Evolutionary conservation across 106 monocot genomes (phyloP), one percentile per base, ranked within the genome.

Genomic region (Dendrobium nobile): DNA sequence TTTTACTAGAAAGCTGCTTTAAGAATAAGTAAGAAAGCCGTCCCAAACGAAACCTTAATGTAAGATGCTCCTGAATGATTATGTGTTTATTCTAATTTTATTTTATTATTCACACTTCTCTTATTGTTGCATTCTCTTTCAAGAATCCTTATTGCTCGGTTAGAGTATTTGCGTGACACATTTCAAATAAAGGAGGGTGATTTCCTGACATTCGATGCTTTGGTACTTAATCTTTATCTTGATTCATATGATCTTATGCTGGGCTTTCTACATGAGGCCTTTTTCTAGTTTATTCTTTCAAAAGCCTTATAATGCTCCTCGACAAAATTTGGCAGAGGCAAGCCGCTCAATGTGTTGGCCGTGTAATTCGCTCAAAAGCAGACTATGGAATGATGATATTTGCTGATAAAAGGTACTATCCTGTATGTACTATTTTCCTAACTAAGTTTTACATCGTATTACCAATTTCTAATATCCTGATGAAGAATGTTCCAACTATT

Each of bases 331-430:
- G 73, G 37, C 67, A 99, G 99, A 95, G 99, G 81, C 95, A 99
- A 87, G 99, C 99, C 77, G 99, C 99, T 41, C 99, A 99, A 83
- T 99, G 99, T 91, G 99, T 99, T 85, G 99, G 99, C 44, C 86
- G 99, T 78, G 99, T 99, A 20, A 99, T 99, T 85, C 93, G 99
- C 41, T 99, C 99, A 45, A 99, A 99, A 80, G 95, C 99, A 80
- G 99, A 99, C 83, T 99, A 99, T 90, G 99, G 99, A 64, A 95
- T 99, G 99, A 99, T 99, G 99, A 99, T 99, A 88, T 99, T 99
- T 91, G 99, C 99, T 77, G 99, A 99, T 82, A 99, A 99, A 79
- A 99, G 99, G 99, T 95, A 87, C 77, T 19, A 13, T 43, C 16
- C 18, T 76, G 37, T 48, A 67, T 64, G 10, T 76, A 17, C 27